Evolutionary conservation across 139 green algal genomes (phyloP), one percentile per base, ranked within the genome.

Genomic region (Chlamydomonas sp.): DNA sequence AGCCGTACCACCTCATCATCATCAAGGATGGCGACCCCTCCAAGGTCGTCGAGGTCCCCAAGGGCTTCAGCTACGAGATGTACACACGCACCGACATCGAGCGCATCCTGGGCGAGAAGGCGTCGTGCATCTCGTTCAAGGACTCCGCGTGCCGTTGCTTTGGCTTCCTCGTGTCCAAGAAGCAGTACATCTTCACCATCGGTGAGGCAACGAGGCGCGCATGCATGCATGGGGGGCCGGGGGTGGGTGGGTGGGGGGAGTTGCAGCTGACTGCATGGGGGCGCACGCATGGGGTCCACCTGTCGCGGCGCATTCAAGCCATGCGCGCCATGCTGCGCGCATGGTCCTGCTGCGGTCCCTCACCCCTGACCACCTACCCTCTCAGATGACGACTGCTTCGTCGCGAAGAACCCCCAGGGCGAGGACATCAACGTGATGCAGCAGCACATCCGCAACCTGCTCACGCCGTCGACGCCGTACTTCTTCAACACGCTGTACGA

Each of bases 401-500:
- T 93, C 1, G 89, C 90, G 35, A 92, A 92, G 72, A 87, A 89
- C 49, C 81, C 81, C 26, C 78, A 48, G 29, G 86, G 87, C 65
- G 82, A 95, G 73, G 84, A 94, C 65, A 95, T 98, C 83, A 91
- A 97, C 74, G 92, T 93, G 2, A 74, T 98, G 72, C 73, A 94
- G 81, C 92, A 97, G 88, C 93, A 98, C 84, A 91, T 98, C 70
- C 84, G 83, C 34, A 98, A 98, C 80, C 75, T 98, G 69, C 76
- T 93, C 4, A 86, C 81, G 3, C 93, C 93, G 13, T 91, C 92
- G 8, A 98, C 93, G 0, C 93, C 93, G 1, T 92, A 89, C 81
- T 97, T 97, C 81, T 98, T 98, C 88, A 98, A 98, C 84, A 98
- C 93, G 0, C 83, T 98, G 49, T 98, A 98, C 78, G 92, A 97